A percentile compares a stretch with the other conserved stretches of the same genome.
Conservation (phyloP, 2,329 filamentous ascomycete genomes). For the Fusarium bulbicola region DNA sequence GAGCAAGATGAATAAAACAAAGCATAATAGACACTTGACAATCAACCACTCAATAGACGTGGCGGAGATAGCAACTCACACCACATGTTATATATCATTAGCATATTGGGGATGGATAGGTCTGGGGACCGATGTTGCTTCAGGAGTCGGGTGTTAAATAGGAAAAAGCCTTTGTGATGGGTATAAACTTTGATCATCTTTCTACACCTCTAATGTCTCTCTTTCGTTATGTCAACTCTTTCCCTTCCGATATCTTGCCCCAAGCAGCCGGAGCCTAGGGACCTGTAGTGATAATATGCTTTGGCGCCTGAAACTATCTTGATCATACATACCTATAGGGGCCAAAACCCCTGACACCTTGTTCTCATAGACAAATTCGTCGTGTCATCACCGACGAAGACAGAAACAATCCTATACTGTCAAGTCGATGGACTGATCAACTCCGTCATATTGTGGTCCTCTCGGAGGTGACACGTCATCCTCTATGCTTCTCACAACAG, state of each 20-base stretch:
- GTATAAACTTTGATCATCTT: conserved; percentile 29
- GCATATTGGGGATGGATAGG: conserved; percentile 12
- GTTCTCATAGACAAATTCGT: neutral
- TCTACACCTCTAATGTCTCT: conserved; percentile 9
- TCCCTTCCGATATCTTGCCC: neutral
- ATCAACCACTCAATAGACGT: conserved; percentile 38
- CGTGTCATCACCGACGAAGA: neutral
- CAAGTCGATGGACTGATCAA: conserved; percentile 42
- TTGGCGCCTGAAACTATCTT: neutral
- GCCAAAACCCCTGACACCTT: neutral
- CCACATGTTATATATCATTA: conserved; percentile 21
- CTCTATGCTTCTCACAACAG: conserved; percentile 34
- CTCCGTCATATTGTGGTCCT: conserved; percentile 45
- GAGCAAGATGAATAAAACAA: conserved; percentile 39
- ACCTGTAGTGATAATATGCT: neutral
- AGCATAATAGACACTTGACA: conserved; percentile 35
- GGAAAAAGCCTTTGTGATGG: conserved; percentile 19
- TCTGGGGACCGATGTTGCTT: neutral
- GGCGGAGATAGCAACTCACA: conserved; percentile 25
- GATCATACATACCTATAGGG: neutral
- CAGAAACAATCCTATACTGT: neutral
- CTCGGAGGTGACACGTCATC: conserved; percentile 1
- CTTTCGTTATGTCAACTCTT: neutral
- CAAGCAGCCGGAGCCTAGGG: neutral
- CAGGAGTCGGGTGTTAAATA: conserved; percentile 21